phyloP scores from a whole-genome alignment of 2,329 filamentous ascomycete genomes.

The Aureobasidium sp. region DNA sequence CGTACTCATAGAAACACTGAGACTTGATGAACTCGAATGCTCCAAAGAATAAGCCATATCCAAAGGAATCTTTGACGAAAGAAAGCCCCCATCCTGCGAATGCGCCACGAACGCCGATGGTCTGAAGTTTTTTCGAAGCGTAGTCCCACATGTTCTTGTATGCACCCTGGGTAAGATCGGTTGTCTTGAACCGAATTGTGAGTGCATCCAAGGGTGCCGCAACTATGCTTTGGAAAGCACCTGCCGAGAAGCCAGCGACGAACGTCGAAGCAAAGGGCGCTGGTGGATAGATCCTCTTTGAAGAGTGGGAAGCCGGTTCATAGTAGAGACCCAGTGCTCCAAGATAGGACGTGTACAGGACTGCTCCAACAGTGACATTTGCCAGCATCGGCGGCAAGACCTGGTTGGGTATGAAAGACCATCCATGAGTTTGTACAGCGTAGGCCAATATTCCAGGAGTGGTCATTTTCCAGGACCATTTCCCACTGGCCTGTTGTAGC shows the following conservation, averaged over 20 bases:
- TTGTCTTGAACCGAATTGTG: conserved; percentile 63
- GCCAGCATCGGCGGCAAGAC: conserved; percentile 69
- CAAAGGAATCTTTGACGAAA: conserved; percentile 62
- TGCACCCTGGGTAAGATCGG: conserved; percentile 52
- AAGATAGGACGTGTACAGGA: conserved; percentile 70
- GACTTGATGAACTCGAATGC: conserved; percentile 71
- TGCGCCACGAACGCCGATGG: conserved; percentile 64
- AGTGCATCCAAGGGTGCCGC: conserved; percentile 71
- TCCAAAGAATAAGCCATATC: conserved; percentile 65
- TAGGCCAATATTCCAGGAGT: conserved; percentile 63
- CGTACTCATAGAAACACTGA: conserved; percentile 64
- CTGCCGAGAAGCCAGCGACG: conserved; percentile 62
- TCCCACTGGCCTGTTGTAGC: conserved; percentile 38
- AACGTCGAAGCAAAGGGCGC: conserved; percentile 59
- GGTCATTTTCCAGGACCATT: conserved; percentile 58
- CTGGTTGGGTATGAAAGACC: conserved; percentile 67
- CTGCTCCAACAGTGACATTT: conserved; percentile 65
- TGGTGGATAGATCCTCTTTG: conserved; percentile 63
- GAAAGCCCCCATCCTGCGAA: conserved; percentile 68
- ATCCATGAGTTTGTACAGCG: conserved; percentile 63
- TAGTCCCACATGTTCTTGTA: conserved; percentile 70
- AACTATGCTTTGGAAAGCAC: conserved; percentile 61
- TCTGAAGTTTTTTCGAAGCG: conserved; percentile 57
- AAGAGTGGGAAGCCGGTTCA: conserved; percentile 54
- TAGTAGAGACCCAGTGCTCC: conserved; percentile 61